Percentiles rank a stretch among this genome's conserved stretches.
These are phyloP conservation scores for Viola pubescens DNA, from an alignment of 441 rosid species.

Conservation along the genomic window DNA sequence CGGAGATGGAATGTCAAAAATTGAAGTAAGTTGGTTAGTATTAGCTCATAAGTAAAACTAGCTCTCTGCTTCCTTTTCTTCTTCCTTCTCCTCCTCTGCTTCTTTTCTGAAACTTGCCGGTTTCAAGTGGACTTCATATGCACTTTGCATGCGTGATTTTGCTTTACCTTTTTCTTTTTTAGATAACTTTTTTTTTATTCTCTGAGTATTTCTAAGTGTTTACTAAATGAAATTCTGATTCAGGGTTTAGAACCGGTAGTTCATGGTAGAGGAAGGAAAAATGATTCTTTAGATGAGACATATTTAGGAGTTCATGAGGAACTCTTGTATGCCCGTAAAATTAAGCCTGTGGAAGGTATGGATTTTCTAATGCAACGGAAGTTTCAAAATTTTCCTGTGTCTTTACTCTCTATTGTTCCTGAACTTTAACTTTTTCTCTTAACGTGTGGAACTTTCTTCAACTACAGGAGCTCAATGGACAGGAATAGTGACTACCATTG, in stretches of 20 bases:
- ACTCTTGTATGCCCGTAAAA: constrained; percentile 81
- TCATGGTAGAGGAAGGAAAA: constrained; percentile 83
- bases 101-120: too few relatives aligned
- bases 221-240: constrained; percentile 14
- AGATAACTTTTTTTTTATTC: background rate
- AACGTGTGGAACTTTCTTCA: constrained; percentile 11
- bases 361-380: background rate
- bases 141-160: too few relatives aligned
- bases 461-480: constrained; percentile 93
- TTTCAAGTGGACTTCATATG: too few relatives aligned
- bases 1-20: constrained; percentile 91
- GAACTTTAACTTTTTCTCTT: constrained; percentile 14
- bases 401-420: constrained; percentile 3
- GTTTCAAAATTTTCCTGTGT: background rate
- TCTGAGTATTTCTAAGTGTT: background rate
- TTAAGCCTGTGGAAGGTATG: constrained; percentile 71
- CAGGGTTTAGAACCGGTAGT: constrained; percentile 74
- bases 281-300: constrained; percentile 60
- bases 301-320: constrained; percentile 75
- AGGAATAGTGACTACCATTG: constrained; percentile 86
- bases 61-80: background rate
- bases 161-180: background rate
- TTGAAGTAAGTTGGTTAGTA: constrained; percentile 45
- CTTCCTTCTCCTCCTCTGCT: too few relatives aligned
- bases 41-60: too few relatives aligned